Evolutionary conservation across 257 asterid genomes (phyloP), one percentile per base, ranked within the genome.

Genomic region (Coffea canephora): DNA sequence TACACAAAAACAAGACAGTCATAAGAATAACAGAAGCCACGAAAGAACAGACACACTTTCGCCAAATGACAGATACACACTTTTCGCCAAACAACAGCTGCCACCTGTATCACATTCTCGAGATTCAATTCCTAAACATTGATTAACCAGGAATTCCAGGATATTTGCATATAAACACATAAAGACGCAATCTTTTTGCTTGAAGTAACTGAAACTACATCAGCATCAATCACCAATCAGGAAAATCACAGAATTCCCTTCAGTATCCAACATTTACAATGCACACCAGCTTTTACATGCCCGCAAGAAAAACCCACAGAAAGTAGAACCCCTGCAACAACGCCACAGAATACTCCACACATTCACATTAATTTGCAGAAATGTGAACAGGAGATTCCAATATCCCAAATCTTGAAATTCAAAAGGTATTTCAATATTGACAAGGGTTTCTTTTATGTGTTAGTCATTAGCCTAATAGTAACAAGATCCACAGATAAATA

Each of bases 401-500:
- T 54, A 74, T 39, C 19, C 14, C n/a, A 9, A 41, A 0, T 23
- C 21, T 50, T 15, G 14, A 59, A 59, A 75, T 41, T 19, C 23
- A 19, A 10, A 43, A 11, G 13, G 27, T 27, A 27, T 27, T 27
- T 27, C 27, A 27, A 27, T 27, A 75, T 41, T 19, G 39, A 19
- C 4, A 43, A 11, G 13, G 27, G 45, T 31, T 73, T 73, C 77
- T 73, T 8, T 52, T 13, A 4, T 16, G 66, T 12, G 4, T 21
- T 8, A 14, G 27, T 46, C 10, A 13, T 15, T 36, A 64, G 21
- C 41, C 16, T 19, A 43, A n/a, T 11, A 64, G 49, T 43, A 59
- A 55, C 55, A 78, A 71, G 77, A 78, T 78, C 77, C 82, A 78
- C 39, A 16, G 23, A 45, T 34, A 49, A 48, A 59, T 39, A 77